Percentiles rank a stretch among this genome's conserved stretches.
Evolutionary conservation across 345 rosid genomes (phyloP).

Genomic region (Eucalyptus dawsonii): DNA sequence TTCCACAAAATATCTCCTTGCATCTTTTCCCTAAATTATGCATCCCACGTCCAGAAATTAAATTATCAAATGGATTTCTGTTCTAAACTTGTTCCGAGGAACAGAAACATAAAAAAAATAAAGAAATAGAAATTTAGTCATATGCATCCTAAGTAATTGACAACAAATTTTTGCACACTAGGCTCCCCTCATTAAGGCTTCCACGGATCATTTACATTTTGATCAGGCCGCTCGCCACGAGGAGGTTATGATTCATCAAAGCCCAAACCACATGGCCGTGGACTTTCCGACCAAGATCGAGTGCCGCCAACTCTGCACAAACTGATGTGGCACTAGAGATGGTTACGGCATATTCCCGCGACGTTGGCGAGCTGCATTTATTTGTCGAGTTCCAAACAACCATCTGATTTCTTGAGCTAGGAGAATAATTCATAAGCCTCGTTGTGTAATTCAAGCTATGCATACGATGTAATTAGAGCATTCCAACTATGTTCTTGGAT

Average conservation of each 20-base stretch:
- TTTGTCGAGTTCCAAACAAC: background rate
- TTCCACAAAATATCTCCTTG: slow-evolving; percentile 29
- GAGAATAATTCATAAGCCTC: slow-evolving; percentile 39
- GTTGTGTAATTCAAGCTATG: slow-evolving; percentile 42
- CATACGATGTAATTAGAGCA: slow-evolving; percentile 45
- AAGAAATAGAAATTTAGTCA: rapidly evolving
- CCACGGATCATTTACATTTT: slow-evolving; percentile 63
- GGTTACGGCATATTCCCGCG: slow-evolving; percentile 37
- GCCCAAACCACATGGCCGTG: slow-evolving; percentile 55
- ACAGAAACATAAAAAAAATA: rapidly evolving
- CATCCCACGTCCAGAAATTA: slow-evolving; percentile 37
- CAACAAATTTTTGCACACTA: slow-evolving; percentile 30
- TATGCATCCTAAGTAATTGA: slow-evolving; percentile 6
- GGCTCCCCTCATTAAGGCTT: slow-evolving; percentile 24
- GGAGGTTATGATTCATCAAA: slow-evolving; percentile 30
- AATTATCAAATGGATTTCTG: rapidly evolving
- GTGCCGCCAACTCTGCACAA: slow-evolving; percentile 53
- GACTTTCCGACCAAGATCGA: slow-evolving; percentile 45
- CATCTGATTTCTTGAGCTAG: slow-evolving; percentile 23
- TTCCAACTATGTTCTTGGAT: slow-evolving; percentile 50
- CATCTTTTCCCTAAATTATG: slow-evolving; percentile 42
- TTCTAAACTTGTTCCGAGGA: slow-evolving; percentile 8
- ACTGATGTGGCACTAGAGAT: slow-evolving; percentile 42
- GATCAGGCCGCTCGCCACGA: slow-evolving; percentile 55
- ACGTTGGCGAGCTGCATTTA: slow-evolving; percentile 11